Percentiles rank a stretch among this genome's conserved stretches.
phyloP scores from a whole-genome alignment of 2,329 filamentous ascomycete genomes.

The Diaporthe ampelina region DNA sequence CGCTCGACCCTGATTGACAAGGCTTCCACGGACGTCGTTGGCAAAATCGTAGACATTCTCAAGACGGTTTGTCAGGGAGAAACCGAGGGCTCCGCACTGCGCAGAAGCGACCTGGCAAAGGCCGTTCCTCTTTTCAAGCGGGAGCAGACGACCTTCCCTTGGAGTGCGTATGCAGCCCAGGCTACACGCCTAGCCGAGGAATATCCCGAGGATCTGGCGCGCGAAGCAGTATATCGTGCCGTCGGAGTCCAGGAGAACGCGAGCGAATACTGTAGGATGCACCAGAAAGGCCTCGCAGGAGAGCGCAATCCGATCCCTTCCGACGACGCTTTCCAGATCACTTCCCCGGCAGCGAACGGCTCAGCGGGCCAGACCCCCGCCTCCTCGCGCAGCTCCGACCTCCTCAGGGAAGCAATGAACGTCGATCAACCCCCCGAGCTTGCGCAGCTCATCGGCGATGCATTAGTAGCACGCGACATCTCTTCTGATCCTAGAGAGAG shows the following conservation, averaged over 20 bases:
- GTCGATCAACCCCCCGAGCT: conserved; percentile 49
- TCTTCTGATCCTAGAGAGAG: conserved; percentile 47
- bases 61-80: conserved; percentile 84
- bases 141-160: conserved; percentile 60
- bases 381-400: conserved; percentile 39
- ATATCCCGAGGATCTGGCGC: conserved; percentile 73
- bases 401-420: conserved; percentile 49
- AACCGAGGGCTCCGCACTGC: conserved; percentile 76
- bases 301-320: conserved; percentile 77
- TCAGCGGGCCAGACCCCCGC: conserved; percentile 40
- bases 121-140: conserved; percentile 59
- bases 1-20: conserved; percentile 87
- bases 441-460: conserved; percentile 47
- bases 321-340: conserved; percentile 63
- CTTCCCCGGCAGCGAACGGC: conserved; percentile 50
- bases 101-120: conserved; percentile 66
- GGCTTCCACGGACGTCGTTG: conserved; percentile 80
- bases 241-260: conserved; percentile 74
- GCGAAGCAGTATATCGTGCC: conserved; percentile 87
- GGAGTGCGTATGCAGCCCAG: conserved; percentile 55
- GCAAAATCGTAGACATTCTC: conserved; percentile 86
- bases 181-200: conserved; percentile 53
- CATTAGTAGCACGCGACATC: conserved; percentile 44
- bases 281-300: conserved; percentile 69
- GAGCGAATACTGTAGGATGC: conserved; percentile 81